These are phyloP conservation scores for Thuidium tamariscinum DNA, from an alignment of 225 moss, liverwort and hornwort species.

Conservation along the genomic window DNA sequence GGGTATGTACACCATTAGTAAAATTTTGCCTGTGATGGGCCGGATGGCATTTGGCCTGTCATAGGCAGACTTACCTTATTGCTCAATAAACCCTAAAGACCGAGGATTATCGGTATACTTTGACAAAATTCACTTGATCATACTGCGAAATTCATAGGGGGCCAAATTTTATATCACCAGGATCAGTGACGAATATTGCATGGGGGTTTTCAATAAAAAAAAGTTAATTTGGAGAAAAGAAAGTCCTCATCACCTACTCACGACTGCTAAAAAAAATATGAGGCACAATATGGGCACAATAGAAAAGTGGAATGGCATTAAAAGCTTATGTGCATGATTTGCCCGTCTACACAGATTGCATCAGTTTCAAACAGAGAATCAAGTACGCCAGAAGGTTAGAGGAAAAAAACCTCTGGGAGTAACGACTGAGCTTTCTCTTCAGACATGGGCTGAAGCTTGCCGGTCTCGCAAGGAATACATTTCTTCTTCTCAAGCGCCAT, in stretches of 20 bases:
- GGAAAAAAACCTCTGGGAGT: slow-evolving; percentile 20
- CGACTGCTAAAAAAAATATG: background rate
- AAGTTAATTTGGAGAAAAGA: background rate
- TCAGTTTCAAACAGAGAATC: background rate
- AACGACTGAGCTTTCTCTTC: slow-evolving; percentile 32
- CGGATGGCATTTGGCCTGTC: too few relatives aligned
- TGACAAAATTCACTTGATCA: background rate
- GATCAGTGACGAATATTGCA: background rate
- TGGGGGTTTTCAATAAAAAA: too few relatives aligned
- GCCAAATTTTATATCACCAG: background rate
- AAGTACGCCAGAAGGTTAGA: background rate
- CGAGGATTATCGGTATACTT: background rate
- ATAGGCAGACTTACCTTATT: too few relatives aligned
- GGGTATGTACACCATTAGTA: too few relatives aligned
- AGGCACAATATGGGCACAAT: background rate
- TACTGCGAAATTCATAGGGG: background rate
- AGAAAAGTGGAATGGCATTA: background rate
- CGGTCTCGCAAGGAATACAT: slow-evolving; percentile 47
- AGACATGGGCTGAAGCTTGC: slow-evolving; percentile 38
- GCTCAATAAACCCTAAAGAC: background rate
- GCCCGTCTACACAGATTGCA: background rate
- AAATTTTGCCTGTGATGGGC: too few relatives aligned
- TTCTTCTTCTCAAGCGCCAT: slow-evolving; percentile 42
- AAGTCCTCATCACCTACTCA: background rate
- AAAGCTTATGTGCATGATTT: background rate